Conservation (phyloP, 306 rosid genomes). For the Prunus campanulata region DNA sequence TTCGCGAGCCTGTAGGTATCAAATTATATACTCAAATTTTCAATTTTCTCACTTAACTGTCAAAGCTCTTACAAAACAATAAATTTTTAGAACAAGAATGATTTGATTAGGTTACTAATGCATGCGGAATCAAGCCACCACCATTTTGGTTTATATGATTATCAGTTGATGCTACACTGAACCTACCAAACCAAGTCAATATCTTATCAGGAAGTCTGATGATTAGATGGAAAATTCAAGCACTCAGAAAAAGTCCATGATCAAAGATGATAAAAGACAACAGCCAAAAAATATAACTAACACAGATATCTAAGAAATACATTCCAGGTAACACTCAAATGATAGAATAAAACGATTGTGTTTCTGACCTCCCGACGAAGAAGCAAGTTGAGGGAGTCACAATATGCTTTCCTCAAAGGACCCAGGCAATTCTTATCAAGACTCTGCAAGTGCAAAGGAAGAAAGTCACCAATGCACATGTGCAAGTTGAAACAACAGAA, state of each 20-base stretch:
- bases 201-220: not conserved
- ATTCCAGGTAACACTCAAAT: slow-evolving; percentile 16
- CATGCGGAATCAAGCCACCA: not conserved
- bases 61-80: not conserved
- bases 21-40: slow-evolving; percentile 18
- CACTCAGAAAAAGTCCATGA: not conserved
- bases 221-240: not conserved
- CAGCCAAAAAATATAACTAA: not conserved
- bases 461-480: not conserved
- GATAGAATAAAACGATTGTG: slow-evolving; percentile 23
- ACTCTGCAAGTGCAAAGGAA: slow-evolving; percentile 50
- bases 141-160: not conserved
- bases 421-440: slow-evolving; percentile 82
- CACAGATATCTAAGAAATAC: not conserved
- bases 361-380: slow-evolving; percentile 87
- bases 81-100: not conserved
- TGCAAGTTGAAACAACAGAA: not conserved
- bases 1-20: slow-evolving; percentile 76
- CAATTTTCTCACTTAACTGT: slow-evolving; percentile 13
- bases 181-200: not conserved
- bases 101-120: not conserved
- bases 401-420: slow-evolving; percentile 73
- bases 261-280: not conserved
- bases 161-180: not conserved
- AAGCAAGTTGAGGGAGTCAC: slow-evolving; percentile 89